Conservation (phyloP, 2,329 filamentous ascomycete species). For the Colletotrichum magnum region DNA sequence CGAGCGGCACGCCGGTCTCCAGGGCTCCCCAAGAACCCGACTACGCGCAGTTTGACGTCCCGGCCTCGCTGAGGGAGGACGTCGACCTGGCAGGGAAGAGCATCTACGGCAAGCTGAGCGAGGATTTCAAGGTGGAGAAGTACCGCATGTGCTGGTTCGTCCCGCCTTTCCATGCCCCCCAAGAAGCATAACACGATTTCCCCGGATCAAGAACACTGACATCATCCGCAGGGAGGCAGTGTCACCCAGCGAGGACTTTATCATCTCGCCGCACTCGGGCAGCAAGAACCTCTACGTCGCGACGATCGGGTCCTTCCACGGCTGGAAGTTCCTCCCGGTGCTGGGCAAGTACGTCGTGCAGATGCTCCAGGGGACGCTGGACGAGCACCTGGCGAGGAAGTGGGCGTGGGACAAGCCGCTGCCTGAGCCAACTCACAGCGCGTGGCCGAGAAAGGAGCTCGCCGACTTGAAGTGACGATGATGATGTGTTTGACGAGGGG, state of each 20-base stretch:
- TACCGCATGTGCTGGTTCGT: slow-evolving; percentile 70
- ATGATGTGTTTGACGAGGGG: no score
- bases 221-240: slow-evolving; percentile 39
- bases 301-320: slow-evolving; percentile 21
- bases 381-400: background rate
- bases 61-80: slow-evolving; percentile 62
- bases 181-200: no score
- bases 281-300: slow-evolving; percentile 17
- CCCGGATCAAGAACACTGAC: background rate
- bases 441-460: slow-evolving; percentile 12
- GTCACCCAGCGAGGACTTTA: slow-evolving; percentile 26
- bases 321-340: slow-evolving; percentile 20
- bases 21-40: slow-evolving; percentile 62
- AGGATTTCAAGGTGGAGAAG: slow-evolving; percentile 65
- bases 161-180: background rate
- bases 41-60: slow-evolving; percentile 68
- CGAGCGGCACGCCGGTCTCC: slow-evolving; percentile 62
- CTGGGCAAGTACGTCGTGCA: slow-evolving; percentile 20
- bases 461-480: background rate
- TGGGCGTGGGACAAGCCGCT: slow-evolving; percentile 26
- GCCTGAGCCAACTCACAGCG: background rate
- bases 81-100: slow-evolving; percentile 64
- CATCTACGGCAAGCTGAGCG: slow-evolving; percentile 67
- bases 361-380: slow-evolving; percentile 7
- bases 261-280: slow-evolving; percentile 16